These are phyloP conservation scores for Cladosporium halotolerans DNA, from an alignment of 2,329 filamentous ascomycete genomes.

Conservation along the genomic window DNA sequence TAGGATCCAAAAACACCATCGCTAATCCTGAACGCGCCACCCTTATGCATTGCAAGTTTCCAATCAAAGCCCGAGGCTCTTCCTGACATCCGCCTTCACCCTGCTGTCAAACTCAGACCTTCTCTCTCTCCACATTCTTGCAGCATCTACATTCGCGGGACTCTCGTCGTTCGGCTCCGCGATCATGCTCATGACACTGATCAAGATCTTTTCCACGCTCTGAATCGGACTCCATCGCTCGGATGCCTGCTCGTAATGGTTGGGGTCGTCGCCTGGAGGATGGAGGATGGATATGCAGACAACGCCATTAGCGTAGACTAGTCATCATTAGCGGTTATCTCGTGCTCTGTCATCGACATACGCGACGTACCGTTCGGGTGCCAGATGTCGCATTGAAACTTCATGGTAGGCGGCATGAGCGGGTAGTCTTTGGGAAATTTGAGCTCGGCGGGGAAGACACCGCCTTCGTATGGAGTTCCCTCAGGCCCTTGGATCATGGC, in stretches of 20 bases:
- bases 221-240: slow-evolving; percentile 97
- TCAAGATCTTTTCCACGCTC: slow-evolving; percentile 94
- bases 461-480: slow-evolving; percentile 91
- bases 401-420: slow-evolving; percentile 92
- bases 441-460: slow-evolving; percentile 89
- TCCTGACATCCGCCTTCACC: slow-evolving; percentile 75
- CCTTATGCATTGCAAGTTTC: background rate
- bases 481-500: slow-evolving; percentile 92
- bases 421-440: slow-evolving; percentile 96
- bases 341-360: background rate
- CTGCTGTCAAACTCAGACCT: slow-evolving; percentile 77
- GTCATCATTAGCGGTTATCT: background rate
- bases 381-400: slow-evolving; percentile 88
- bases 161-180: slow-evolving; percentile 96
- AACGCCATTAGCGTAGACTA: slow-evolving; percentile 84
- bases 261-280: slow-evolving; percentile 91
- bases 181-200: slow-evolving; percentile 97
- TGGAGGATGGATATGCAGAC: slow-evolving; percentile 99
- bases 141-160: slow-evolving; percentile 91
- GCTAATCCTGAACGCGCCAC: slow-evolving; percentile 1
- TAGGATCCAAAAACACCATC: slow-evolving; percentile 4
- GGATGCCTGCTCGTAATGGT: slow-evolving; percentile 93
- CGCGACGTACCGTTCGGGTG: slow-evolving; percentile 76
- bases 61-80: slow-evolving; percentile 65
- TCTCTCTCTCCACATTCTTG: slow-evolving; percentile 89